Evolutionary conservation across 495 filamentous ascomycete genomes (phyloP).

Genomic region (Penicillium robsamsonii): DNA sequence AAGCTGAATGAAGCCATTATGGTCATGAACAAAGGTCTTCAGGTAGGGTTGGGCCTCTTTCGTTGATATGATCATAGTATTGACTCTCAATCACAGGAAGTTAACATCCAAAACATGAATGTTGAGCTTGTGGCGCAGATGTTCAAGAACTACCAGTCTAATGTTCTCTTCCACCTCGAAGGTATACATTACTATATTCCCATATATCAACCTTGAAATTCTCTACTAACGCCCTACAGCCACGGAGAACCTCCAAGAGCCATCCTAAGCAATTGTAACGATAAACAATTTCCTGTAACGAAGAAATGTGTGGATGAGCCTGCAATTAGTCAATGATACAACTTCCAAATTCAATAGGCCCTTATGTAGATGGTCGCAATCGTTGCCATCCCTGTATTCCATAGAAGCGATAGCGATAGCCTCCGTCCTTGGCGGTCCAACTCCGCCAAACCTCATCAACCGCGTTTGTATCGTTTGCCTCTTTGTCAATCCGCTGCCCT

Average conservation of each 20-base stretch:
- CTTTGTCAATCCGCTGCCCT: conserved; percentile 5
- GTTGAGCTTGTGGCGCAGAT: conserved; percentile 97
- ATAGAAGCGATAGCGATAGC: conserved; percentile 5
- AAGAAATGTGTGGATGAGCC: conserved; percentile 15
- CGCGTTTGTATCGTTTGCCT: conserved; percentile 6
- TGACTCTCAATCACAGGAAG: conserved; percentile 58
- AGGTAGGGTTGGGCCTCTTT: conserved; percentile 50
- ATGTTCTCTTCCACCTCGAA: conserved; percentile 95
- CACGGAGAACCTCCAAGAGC: conserved; percentile 82
- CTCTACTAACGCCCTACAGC: conserved; percentile 45
- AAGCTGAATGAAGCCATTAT: conserved; percentile 95
- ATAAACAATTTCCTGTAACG: conserved; percentile 8
- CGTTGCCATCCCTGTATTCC: not conserved
- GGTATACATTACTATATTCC: conserved; percentile 49
- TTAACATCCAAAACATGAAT: conserved; percentile 98
- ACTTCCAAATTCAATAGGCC: not conserved
- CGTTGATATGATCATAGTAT: not conserved
- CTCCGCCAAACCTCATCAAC: conserved; percentile 16
- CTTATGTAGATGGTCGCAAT: not conserved
- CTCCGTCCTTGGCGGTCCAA: conserved; percentile 19
- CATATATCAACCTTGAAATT: not conserved
- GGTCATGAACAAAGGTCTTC: conserved; percentile 85
- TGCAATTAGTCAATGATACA: conserved; percentile 8
- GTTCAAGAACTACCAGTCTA: conserved; percentile 99
- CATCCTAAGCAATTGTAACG: conserved; percentile 45